phyloP scores from a whole-genome alignment of 495 filamentous ascomycete species.

The Mycothermus thermophilus region DNA sequence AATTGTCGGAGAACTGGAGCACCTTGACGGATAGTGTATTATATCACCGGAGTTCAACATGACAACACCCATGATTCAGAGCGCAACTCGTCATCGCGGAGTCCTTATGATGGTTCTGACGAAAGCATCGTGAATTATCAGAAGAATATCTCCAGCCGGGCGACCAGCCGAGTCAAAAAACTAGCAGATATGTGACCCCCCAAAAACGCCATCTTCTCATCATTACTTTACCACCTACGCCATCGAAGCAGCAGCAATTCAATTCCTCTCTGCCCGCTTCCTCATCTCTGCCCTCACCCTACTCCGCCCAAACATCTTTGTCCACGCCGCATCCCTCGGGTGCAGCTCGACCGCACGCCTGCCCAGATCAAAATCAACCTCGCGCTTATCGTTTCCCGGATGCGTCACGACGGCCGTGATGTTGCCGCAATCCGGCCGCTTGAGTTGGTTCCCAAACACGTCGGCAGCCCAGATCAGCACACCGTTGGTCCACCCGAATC shows the following conservation, averaged over 20 bases:
- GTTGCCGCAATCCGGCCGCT: slow-evolving; percentile 30
- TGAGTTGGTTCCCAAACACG: slow-evolving; percentile 28
- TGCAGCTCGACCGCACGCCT: slow-evolving; percentile 30
- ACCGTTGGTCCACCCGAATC: slow-evolving; percentile 40
- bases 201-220: too few relatives aligned
- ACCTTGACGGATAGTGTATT: too few relatives aligned
- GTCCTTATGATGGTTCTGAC: too few relatives aligned
- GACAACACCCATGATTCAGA: too few relatives aligned
- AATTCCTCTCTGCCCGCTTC: slow-evolving; percentile 2
- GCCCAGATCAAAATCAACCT: slow-evolving; percentile 3
- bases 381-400: slow-evolving; percentile 1
- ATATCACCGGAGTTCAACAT: too few relatives aligned
- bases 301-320: slow-evolving; percentile 22
- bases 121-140: too few relatives aligned
- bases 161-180: too few relatives aligned
- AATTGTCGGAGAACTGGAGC: too few relatives aligned
- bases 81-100: too few relatives aligned
- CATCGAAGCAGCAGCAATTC: too few relatives aligned
- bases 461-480: slow-evolving; percentile 38
- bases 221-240: not conserved
- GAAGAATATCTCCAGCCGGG: too few relatives aligned
- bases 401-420: slow-evolving; percentile 23
- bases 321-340: slow-evolving; percentile 24
- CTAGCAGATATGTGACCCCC: too few relatives aligned
- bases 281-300: not conserved